Conservation (phyloP, 2,329 filamentous ascomycete genomes). For the Aureobasidium pullulans region DNA sequence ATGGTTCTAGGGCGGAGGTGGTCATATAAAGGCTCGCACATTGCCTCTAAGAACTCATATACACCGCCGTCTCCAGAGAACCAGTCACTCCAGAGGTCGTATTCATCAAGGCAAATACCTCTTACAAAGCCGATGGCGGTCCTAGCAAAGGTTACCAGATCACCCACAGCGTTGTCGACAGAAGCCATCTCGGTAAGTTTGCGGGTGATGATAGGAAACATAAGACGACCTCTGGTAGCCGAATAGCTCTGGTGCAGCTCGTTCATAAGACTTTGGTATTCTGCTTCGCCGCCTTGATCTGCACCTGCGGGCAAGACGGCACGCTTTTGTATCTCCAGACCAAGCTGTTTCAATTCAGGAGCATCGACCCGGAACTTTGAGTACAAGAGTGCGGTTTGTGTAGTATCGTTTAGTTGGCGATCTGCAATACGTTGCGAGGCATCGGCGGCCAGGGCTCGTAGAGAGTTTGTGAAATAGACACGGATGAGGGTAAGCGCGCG, state of each 20-base stretch:
- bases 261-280: conserved; percentile 59
- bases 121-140: conserved; percentile 59
- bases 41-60: conserved; percentile 59
- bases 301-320: conserved; percentile 54
- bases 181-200: conserved; percentile 51
- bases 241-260: conserved; percentile 59
- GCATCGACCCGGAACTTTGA: conserved; percentile 64
- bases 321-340: conserved; percentile 60
- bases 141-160: conserved; percentile 58
- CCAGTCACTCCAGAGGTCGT: conserved; percentile 60
- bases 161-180: conserved; percentile 53
- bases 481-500: conserved; percentile 59
- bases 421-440: conserved; percentile 58
- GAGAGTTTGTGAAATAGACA: conserved; percentile 57
- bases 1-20: conserved; percentile 58
- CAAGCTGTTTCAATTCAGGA: conserved; percentile 57
- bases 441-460: conserved; percentile 55
- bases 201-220: conserved; percentile 55
- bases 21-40: conserved; percentile 62
- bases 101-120: conserved; percentile 59
- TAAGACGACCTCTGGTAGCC: conserved; percentile 50
- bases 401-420: conserved; percentile 63
- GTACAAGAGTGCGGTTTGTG: conserved; percentile 62
- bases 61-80: conserved; percentile 55
- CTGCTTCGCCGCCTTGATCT: conserved; percentile 51